Percentiles rank a stretch among this genome's conserved stretches.
phyloP scores from a whole-genome alignment of 345 rosid genomes.

The Ceriops decandra region DNA sequence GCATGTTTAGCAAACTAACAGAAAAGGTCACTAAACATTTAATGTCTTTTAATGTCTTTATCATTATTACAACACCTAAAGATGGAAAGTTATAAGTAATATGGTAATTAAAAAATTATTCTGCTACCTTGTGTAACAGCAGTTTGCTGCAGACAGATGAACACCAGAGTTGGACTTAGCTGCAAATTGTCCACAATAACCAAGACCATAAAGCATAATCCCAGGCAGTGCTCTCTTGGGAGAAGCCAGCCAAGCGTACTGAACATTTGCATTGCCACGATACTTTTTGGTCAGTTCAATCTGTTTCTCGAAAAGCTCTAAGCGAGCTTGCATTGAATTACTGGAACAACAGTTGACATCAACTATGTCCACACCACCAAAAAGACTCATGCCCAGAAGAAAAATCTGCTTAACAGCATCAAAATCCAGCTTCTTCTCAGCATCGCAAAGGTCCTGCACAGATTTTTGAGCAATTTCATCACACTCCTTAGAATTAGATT shows the following conservation, averaged over 20 bases:
- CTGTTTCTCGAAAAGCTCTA: conserved; percentile 75
- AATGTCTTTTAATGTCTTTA: too few relatives aligned
- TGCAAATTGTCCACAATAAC: conserved; percentile 51
- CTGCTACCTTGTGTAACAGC: conserved; percentile 58
- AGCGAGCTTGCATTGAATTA: conserved; percentile 40
- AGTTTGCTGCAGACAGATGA: conserved; percentile 60
- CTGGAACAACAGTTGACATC: conserved; percentile 45
- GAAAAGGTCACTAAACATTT: too few relatives aligned
- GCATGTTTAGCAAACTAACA: too few relatives aligned
- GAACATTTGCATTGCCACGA: conserved; percentile 79
- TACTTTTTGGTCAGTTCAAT: conserved; percentile 52
- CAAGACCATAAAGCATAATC: conserved; percentile 56
- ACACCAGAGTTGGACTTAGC: conserved; percentile 64
- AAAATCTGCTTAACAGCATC: conserved; percentile 50
- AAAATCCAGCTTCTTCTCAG: conserved; percentile 34
- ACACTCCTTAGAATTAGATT: conserved; percentile 36
- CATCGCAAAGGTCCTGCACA: conserved; percentile 17
- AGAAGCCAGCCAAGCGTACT: conserved; percentile 86
- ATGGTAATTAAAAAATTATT: background rate
- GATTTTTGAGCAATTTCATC: too few relatives aligned
- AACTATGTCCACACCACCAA: conserved; percentile 42
- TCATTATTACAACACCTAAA: too few relatives aligned
- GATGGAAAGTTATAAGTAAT: background rate
- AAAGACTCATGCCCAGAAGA: conserved; percentile 41
- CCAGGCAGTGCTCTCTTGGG: conserved; percentile 43